A percentile compares a stretch with the other conserved stretches of the same genome.
Conservation (phyloP, 2,329 filamentous ascomycete genomes). For the Ophiocordyceps sinensis region DNA sequence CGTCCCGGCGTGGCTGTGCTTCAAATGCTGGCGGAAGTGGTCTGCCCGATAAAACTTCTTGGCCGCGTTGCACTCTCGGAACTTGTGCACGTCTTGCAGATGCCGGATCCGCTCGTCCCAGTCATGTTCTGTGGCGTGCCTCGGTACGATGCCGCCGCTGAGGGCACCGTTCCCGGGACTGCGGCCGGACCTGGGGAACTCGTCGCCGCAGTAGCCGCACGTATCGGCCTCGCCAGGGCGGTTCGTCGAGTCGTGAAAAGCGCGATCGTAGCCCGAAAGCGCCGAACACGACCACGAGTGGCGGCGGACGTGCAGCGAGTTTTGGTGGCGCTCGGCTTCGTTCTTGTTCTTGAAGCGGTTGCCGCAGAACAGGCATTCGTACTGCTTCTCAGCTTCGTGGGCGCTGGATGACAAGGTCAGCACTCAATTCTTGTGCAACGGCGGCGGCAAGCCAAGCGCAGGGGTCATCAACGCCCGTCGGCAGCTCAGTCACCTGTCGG, state of each 20-base stretch:
- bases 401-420: constrained; percentile 34
- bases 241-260: constrained; percentile 69
- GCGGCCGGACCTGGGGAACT: constrained; percentile 49
- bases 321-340: constrained; percentile 90
- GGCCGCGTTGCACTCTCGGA: constrained; percentile 91
- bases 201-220: constrained; percentile 91
- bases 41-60: constrained; percentile 98
- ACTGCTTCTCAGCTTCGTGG: constrained; percentile 92
- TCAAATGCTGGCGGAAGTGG: constrained; percentile 94
- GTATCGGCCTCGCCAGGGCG: constrained; percentile 57
- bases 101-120: constrained; percentile 82
- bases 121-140: constrained; percentile 58
- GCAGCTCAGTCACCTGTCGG: too few species aligned
- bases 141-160: constrained; percentile 20
- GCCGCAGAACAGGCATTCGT: constrained; percentile 80
- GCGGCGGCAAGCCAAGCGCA: neutral
- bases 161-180: constrained; percentile 17
- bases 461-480: too few species aligned
- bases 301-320: constrained; percentile 78
- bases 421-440: neutral
- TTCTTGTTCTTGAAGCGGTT: constrained; percentile 99
- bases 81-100: constrained; percentile 85
- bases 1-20: constrained; percentile 90
- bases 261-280: constrained; percentile 60
- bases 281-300: constrained; percentile 97